phyloP scores from a whole-genome alignment of 768 basidiomycete species.

The Leccinellum albellum region DNA sequence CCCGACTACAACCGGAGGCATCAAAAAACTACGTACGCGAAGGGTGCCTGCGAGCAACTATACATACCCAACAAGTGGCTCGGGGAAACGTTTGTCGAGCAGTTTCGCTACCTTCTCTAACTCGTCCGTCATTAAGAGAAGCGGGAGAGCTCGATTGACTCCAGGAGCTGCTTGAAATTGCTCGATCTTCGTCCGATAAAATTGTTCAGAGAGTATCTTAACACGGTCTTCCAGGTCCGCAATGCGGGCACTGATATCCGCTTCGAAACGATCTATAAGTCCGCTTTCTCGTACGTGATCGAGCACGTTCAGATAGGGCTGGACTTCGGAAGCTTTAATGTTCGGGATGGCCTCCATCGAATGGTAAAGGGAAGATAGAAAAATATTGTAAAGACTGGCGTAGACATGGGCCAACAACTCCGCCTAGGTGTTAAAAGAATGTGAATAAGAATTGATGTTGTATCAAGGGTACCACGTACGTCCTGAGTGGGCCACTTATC shows the following conservation, averaged over 20 bases:
- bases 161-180: constrained; percentile 68
- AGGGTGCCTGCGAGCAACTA: not conserved
- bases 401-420: constrained; percentile 69
- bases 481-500: constrained; percentile 80
- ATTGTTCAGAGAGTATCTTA: constrained; percentile 53
- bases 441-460: constrained; percentile 3
- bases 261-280: constrained; percentile 67
- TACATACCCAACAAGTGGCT: constrained; percentile 73
- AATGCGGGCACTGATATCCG: constrained; percentile 66
- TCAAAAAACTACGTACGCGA: not conserved
- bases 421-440: constrained; percentile 37
- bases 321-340: constrained; percentile 67
- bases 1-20: constrained; percentile 39
- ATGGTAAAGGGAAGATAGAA: constrained; percentile 82
- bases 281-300: constrained; percentile 67
- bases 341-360: constrained; percentile 72
- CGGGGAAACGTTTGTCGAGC: constrained; percentile 83
- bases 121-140: constrained; percentile 83
- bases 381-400: constrained; percentile 77
- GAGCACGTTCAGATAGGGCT: constrained; percentile 62
- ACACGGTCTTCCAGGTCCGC: constrained; percentile 65
- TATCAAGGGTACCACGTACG: constrained; percentile 45
- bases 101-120: constrained; percentile 81
- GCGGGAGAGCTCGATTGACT: constrained; percentile 75
- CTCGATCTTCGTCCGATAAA: constrained; percentile 59